Conservation (phyloP, 2,329 filamentous ascomycete species). For the Rutstroemia sp. region DNA sequence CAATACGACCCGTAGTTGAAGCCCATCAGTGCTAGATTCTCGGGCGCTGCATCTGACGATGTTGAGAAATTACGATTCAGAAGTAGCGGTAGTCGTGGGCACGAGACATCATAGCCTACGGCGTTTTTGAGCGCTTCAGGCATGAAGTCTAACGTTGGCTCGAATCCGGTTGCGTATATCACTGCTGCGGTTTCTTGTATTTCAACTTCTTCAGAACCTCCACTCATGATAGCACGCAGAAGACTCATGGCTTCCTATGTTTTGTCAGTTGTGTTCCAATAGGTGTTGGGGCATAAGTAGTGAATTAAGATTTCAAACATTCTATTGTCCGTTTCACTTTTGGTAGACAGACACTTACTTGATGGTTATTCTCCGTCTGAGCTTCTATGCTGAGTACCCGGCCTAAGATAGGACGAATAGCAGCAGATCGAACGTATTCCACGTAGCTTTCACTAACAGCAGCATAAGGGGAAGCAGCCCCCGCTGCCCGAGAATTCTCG, state of each 20-base stretch:
- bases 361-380: background rate
- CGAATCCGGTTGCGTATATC: background rate
- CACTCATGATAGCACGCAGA: background rate
- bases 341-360: background rate
- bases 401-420: conserved; percentile 15
- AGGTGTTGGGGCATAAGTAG: background rate
- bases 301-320: background rate
- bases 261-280: background rate
- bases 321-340: background rate
- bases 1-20: conserved; percentile 5
- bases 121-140: background rate
- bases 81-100: background rate
- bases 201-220: background rate
- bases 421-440: conserved; percentile 15
- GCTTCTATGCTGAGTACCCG: background rate
- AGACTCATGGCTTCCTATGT: background rate
- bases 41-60: background rate
- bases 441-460: conserved; percentile 19
- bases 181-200: background rate
- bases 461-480: conserved; percentile 13
- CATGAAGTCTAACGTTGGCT: background rate
- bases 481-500: too few relatives aligned
- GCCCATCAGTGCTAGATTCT: conserved; percentile 4
- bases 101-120: background rate
- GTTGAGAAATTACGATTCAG: background rate